A percentile compares a stretch with the other conserved stretches of the same genome.
phyloP scores from a whole-genome alignment of 805 yeast genomes.

The Maudiozyma barnettii region DNA sequence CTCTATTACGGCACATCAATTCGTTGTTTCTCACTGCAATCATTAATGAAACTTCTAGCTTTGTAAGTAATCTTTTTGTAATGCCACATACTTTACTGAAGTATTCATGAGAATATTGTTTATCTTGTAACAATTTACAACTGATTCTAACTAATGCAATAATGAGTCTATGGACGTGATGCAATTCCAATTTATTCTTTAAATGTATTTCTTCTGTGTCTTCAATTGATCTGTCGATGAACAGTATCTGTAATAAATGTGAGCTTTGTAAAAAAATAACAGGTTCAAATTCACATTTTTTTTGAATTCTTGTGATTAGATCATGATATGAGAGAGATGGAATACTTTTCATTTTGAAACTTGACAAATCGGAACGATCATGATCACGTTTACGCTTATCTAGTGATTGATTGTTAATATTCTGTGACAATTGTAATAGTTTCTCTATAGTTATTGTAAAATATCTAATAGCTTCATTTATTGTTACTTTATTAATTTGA shows the following conservation, averaged over 20 bases:
- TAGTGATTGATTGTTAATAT: no score
- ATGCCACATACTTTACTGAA: conserved; percentile 42
- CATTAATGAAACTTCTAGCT: conserved; percentile 20
- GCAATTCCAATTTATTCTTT: conserved; percentile 27
- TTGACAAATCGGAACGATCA: background rate
- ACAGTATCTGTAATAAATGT: conserved; percentile 17
- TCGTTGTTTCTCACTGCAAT: conserved; percentile 13
- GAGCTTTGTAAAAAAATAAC: conserved; percentile 21
- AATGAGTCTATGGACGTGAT: conserved; percentile 35
- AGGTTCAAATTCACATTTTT: conserved; percentile 24
- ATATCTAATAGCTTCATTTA: conserved; percentile 4
- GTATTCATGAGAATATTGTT: conserved; percentile 36
- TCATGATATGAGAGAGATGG: conserved; percentile 20
- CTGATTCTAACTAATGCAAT: conserved; percentile 38
- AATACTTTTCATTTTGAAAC: conserved; percentile 23
- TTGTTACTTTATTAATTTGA: background rate
- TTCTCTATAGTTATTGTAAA: conserved; percentile 2
- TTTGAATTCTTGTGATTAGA: conserved; percentile 21
- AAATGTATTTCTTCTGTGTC: conserved; percentile 5
- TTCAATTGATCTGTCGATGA: conserved; percentile 8
- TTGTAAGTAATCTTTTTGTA: conserved; percentile 22
- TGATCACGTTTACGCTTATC: background rate
- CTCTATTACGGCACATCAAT: conserved; percentile 14
- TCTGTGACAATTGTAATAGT: background rate
- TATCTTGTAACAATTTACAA: conserved; percentile 40